Evolutionary conservation across 139 green algal genomes (phyloP).

Genomic region (Dunaliella sp.): DNA sequence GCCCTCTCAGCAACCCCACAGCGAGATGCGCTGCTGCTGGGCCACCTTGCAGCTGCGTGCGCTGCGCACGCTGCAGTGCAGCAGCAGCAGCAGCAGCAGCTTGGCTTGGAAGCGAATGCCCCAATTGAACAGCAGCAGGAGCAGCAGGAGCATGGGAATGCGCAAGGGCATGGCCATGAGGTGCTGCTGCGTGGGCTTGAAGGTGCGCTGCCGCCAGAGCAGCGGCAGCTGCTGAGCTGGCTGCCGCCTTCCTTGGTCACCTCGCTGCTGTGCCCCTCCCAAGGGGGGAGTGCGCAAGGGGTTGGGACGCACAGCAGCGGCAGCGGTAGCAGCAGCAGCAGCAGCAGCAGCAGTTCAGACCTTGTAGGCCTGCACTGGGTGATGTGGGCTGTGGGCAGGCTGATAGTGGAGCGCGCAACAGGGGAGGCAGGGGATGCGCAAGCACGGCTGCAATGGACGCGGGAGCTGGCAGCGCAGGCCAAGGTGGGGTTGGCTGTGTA

Average conservation of each 20-base stretch:
- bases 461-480: not conserved
- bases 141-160: no score
- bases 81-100: slow-evolving; percentile 1
- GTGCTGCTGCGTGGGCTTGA: not conserved
- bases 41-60: slow-evolving; percentile 20
- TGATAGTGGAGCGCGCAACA: not conserved
- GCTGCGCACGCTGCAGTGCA: not conserved
- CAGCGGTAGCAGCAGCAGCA: not conserved
- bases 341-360: not conserved
- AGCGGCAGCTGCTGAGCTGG: slow-evolving; percentile 14
- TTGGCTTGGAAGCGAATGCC: not conserved
- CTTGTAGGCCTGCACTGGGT: not conserved
- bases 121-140: not conserved
- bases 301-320: no score
- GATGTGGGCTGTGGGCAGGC: slow-evolving; percentile 1
- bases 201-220: not conserved
- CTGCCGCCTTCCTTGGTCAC: not conserved
- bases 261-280: slow-evolving; percentile 4
- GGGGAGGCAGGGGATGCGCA: not conserved
- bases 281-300: not conserved
- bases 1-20: slow-evolving; percentile 10
- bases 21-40: slow-evolving; percentile 42
- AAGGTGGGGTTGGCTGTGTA: no score
- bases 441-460: not conserved
- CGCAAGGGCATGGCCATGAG: not conserved